Base-by-base conservation (phyloP, 352 stramenopile species). In the Blastocystis sp. region DNA sequence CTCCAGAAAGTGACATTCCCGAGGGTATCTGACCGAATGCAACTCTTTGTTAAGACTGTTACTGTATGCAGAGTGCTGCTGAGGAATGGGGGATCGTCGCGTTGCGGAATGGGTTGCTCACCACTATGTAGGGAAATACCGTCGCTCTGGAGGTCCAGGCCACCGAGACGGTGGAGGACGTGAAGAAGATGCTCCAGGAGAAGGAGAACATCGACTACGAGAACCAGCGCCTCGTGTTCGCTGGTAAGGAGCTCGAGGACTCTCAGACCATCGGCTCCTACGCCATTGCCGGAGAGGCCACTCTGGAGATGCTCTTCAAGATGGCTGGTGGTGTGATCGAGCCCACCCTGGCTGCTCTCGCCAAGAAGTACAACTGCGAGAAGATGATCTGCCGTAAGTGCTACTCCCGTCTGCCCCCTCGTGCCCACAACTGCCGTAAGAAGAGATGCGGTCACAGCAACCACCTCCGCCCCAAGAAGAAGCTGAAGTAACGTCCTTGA, bases 361-460 rank as follows among this genome's bases (percentile, higher is more conserved):
- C 96, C 90, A 98, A 98, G 92, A 97, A 97, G 93, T 99, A 94
- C 91, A 99, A 99, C 93, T 97, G 94, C 89, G 96, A 99, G 90
- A 99, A 98, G 95, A 93, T 97, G 92, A 97, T 99, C 89, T 99
- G 97, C 94, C 95, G 96, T 91, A 98, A 99, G 91, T 90, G 96
- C 92, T 99, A 99, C 92, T 96, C 96, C 88, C 95, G 96, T 94
- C 95, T 99, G 74, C 96, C 96, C 61, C 96, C 96, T 66, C 95
- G 96, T 92, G 97, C 97, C 77, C 98, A 94, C 88, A 99, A 99
- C 94, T 99, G 97, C 95, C 94, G 97, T 90, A 99, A 99, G 96
- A 99, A 99, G 94, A 99, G 99, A 94, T 99, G 97, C 91, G 97
- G 97, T 91, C 97, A 99, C 93, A 98, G 96, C 89, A 97, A 95